A percentile compares a stretch with the other conserved stretches of the same genome.
phyloP scores from a whole-genome alignment of 108 stramenopile species.

The Nannochloropsis gaditana region DNA sequence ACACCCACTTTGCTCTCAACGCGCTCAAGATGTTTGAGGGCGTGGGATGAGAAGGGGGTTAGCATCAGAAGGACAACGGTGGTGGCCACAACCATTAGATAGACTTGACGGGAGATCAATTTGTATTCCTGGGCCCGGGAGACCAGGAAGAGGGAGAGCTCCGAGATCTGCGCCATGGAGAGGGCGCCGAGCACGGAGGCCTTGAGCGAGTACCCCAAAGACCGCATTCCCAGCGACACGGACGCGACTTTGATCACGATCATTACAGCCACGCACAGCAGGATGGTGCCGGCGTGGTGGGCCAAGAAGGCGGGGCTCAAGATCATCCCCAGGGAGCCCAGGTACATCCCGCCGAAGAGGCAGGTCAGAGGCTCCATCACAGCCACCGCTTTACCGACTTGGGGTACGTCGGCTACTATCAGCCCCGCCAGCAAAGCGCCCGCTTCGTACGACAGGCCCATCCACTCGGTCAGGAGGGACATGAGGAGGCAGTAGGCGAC shows the following conservation, averaged over 20 bases:
- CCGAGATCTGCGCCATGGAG: conserved; percentile 44
- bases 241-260: conserved; percentile 33
- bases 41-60: conserved; percentile 25
- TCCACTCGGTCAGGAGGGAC: background rate
- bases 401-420: background rate
- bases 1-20: background rate
- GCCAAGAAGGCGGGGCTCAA: conserved; percentile 39
- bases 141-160: conserved; percentile 45
- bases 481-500: background rate
- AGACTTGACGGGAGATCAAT: conserved; percentile 35
- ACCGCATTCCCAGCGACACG: conserved; percentile 33
- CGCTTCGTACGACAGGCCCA: background rate
- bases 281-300: conserved; percentile 28
- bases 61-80: conserved; percentile 42
- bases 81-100: conserved; percentile 38
- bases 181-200: conserved; percentile 35
- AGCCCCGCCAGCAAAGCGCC: conserved; percentile 16
- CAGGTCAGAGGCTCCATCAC: conserved; percentile 36
- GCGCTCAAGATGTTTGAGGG: conserved; percentile 1
- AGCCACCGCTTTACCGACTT: background rate
- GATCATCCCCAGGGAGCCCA: conserved; percentile 47
- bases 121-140: conserved; percentile 35
- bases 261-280: conserved; percentile 33
- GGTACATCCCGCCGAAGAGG: conserved; percentile 49
- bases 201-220: conserved; percentile 30